Base-by-base conservation (phyloP, 139 green algal genomes). In the Chara braunii region DNA sequence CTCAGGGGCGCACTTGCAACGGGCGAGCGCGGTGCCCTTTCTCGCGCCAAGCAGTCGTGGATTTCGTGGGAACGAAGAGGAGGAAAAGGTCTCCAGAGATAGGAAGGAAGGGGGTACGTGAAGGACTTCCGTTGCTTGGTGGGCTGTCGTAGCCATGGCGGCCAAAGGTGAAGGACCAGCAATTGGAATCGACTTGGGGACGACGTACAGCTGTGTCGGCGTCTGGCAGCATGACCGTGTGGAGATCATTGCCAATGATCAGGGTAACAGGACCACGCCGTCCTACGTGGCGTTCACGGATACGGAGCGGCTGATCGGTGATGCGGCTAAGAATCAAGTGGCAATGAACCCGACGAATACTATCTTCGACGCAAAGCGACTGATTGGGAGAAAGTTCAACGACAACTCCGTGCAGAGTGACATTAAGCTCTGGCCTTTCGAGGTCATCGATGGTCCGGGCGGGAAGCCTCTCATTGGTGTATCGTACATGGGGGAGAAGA, bases 251-350 rank as follows among this genome's bases (percentile, higher is more conserved):
- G 81, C 89, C 54, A 74, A 74, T 36, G 64, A 97, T 67, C 85
- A 92, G 76, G 79, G 72, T 30, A 85, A 95, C 83, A 78, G 90
- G 26, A 97, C 90, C 24, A 97, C 90, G 0, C 89, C 87, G 18
- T 92, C 83, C 0, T 96, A 97, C 74, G 92, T 98, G 7, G 92
- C 84, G 6, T 98, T 98, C 81, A 96, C 92, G 11, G 92, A 98
- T 77, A 87, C 79, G 6, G 92, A 98, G 84, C 85, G 92, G 35
- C 83, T 98, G 8, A 95, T 97, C 28, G 91, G 78, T 30, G 78
- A 84, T 64, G 77, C 78, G 42, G 78, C 92, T 6, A 96, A 97
- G 86, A 97, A 95, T 81, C 91, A 97, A 85, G 90, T 92, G 18
- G 69, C 48, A 18, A 89, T 93, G 78, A 96, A 96, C 79, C 90